Base-by-base conservation (phyloP, 2,329 filamentous ascomycete genomes). In the Clathrospora elynae region DNA sequence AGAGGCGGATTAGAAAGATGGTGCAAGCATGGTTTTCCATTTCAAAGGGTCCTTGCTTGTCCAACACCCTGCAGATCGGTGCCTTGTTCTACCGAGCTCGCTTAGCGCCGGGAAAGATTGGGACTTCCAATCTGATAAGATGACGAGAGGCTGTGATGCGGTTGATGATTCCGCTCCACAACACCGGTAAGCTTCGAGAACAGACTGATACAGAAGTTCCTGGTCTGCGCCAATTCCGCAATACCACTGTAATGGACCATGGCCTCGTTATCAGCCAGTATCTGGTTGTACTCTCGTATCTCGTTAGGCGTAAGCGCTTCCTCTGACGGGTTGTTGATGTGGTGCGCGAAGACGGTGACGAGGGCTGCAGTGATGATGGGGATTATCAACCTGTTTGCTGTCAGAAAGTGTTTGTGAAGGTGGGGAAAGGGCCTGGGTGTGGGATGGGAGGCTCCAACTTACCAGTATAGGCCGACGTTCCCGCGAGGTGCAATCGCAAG, bases 381-480 rank as follows among this genome's bases (percentile, higher is more conserved):
- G 39, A 41, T 34, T 24, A 34, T 42, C 50, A 34, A 43, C 52
- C 42, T 51, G 39, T 34, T 42, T 50, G 5, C 19, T 5, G 9
- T 38, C 6, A 26, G 35, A 11, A 22, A 35, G n/a, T 19, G 28
- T 22, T 24, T 13, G 13, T 5, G 12, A 25, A 7, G 6, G n/a
- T 17, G 12, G 9, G 7, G 9, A 18, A 33, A n/a, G 13, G 14
- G 11, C 4, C 16, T 7, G n/a, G 6, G 24, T 5, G 24, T 11
- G 22, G 6, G 6, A 14, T 24, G 11, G 8, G 17, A 40, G 10
- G 6, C 9, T 12, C n/a, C n/a, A 5, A 49, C 53, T 19, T 37
- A 55, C 51, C 59, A 61, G 20, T 55, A 61, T 9, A 58, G 23
- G 0, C 53, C 55, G 32, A 61, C 48, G 31, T 61, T 54, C 2